Evolutionary conservation across 2,329 filamentous ascomycete species (phyloP).

Genomic region (Paraphoma sp.): DNA sequence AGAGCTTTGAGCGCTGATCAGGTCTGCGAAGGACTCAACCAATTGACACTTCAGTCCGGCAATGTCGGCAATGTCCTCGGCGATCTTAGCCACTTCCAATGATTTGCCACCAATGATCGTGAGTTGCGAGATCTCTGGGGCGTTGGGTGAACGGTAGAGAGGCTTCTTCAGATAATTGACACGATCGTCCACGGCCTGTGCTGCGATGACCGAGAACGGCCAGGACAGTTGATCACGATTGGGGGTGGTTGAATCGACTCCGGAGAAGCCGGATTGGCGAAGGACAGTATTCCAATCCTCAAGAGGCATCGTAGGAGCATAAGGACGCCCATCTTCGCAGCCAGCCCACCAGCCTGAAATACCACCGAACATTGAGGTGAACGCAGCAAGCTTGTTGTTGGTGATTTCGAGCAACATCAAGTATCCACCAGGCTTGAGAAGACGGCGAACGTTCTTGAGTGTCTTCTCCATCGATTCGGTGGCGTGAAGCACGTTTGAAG

Average conservation of each 20-base stretch:
- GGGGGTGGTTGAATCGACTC: constrained; percentile 3
- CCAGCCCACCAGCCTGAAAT: constrained; percentile 52
- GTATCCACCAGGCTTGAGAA: constrained; percentile 37
- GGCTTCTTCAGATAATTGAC: constrained; percentile 15
- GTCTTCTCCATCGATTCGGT: constrained; percentile 9
- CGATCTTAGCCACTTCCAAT: not conserved
- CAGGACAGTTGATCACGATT: not conserved
- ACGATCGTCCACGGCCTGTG: constrained; percentile 18
- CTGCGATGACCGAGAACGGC: constrained; percentile 7
- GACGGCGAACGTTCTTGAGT: constrained; percentile 10
- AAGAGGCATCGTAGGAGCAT: not conserved
- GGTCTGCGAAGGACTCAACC: not conserved
- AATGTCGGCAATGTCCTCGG: not conserved
- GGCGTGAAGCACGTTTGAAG: constrained; percentile 17
- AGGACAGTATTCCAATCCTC: constrained; percentile 28
- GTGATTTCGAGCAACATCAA: constrained; percentile 45
- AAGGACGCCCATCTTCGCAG: constrained; percentile 10
- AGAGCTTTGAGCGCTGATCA: not conserved
- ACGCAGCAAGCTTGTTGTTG: constrained; percentile 4
- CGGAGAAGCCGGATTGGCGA: constrained; percentile 11
- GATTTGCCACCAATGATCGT: not conserved
- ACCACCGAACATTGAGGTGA: constrained; percentile 29
- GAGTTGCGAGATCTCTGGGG: not conserved
- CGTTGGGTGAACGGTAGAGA: not conserved
- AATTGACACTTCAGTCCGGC: no score